These are phyloP conservation scores for Cutaneotrichosporon spelunceum DNA, from an alignment of 1,284 basidiomycete species.

Conservation along the genomic window DNA sequence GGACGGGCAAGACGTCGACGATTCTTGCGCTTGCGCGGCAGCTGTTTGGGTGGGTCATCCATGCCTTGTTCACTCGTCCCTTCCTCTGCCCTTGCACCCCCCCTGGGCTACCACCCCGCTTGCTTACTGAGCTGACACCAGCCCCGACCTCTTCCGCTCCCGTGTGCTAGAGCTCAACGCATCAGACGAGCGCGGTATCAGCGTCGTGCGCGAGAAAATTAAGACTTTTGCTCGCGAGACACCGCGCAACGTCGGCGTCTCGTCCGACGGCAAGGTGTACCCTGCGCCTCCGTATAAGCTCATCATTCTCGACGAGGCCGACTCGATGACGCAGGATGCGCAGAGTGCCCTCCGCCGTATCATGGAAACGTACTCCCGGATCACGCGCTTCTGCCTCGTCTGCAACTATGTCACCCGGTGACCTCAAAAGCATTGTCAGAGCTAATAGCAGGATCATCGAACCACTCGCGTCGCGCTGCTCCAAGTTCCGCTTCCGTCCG, in stretches of 20 bases:
- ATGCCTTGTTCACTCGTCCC: background rate
- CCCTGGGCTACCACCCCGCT: background rate
- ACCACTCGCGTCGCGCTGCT: constrained; percentile 96
- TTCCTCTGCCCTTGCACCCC: background rate
- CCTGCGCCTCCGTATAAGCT: constrained; percentile 99
- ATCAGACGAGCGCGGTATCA: constrained; percentile 96
- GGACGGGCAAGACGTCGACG: constrained; percentile 96
- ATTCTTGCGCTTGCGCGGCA: constrained; percentile 92
- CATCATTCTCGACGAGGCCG: constrained; percentile 97
- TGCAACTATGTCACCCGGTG: constrained; percentile 99
- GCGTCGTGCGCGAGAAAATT: constrained; percentile 96
- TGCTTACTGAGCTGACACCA: constrained; percentile 40
- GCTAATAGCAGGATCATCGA: constrained; percentile 79
- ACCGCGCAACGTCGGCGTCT: constrained; percentile 67
- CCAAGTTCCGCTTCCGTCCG: constrained; percentile 97
- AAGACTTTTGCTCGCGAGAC: constrained; percentile 97
- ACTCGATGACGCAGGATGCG: constrained; percentile 99
- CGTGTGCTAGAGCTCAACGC: constrained; percentile 98
- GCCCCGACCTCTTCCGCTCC: constrained; percentile 89
- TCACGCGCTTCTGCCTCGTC: constrained; percentile 96
- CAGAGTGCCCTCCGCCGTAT: constrained; percentile 93
- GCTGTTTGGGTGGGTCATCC: constrained; percentile 74
- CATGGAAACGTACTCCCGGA: constrained; percentile 96
- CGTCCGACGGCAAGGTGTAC: constrained; percentile 74
- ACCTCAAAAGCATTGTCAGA: constrained; percentile 24